Conservation (phyloP, 139 green algal genomes). For the Haematococcus lacustris region DNA sequence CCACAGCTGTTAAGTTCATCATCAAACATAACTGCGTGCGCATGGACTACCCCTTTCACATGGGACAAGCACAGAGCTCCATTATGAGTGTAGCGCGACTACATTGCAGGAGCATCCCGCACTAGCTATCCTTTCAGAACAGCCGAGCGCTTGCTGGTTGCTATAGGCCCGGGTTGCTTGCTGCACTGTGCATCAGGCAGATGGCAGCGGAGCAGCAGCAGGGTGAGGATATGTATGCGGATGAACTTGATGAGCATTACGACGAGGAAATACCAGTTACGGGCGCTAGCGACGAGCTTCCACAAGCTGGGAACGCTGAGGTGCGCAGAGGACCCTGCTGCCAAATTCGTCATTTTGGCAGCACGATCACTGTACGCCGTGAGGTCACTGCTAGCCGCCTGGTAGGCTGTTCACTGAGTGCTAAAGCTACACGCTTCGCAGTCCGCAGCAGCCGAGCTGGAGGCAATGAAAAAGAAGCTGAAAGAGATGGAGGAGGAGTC, state of each 20-base stretch:
- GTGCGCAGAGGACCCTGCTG: not conserved
- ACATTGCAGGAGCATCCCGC: too few species aligned
- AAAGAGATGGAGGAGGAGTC: constrained; percentile 90
- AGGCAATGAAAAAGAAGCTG: constrained; percentile 81
- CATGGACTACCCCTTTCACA: too few species aligned
- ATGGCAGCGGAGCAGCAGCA: constrained; percentile 17
- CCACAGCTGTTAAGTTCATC: too few species aligned
- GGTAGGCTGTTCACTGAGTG: constrained; percentile 3
- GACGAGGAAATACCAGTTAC: constrained; percentile 14
- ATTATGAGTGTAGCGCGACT: too few species aligned
- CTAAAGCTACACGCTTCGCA: not conserved
- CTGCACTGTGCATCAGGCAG: not conserved
- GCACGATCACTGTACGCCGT: not conserved
- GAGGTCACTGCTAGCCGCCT: not conserved
- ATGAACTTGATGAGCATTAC: constrained; percentile 1
- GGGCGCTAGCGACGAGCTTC: constrained; percentile 4
- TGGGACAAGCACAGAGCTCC: too few species aligned
- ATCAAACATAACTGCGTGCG: too few species aligned
- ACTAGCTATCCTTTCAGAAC: too few species aligned
- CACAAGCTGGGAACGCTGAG: not conserved
- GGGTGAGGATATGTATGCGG: constrained; percentile 15
- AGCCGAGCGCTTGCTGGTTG: too few species aligned
- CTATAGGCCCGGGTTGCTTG: too few species aligned
- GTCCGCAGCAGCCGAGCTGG: constrained; percentile 43
- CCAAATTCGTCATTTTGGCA: not conserved